These are phyloP conservation scores for Salvia splendens DNA, from an alignment of 257 asterid species.

Conservation along the genomic window DNA sequence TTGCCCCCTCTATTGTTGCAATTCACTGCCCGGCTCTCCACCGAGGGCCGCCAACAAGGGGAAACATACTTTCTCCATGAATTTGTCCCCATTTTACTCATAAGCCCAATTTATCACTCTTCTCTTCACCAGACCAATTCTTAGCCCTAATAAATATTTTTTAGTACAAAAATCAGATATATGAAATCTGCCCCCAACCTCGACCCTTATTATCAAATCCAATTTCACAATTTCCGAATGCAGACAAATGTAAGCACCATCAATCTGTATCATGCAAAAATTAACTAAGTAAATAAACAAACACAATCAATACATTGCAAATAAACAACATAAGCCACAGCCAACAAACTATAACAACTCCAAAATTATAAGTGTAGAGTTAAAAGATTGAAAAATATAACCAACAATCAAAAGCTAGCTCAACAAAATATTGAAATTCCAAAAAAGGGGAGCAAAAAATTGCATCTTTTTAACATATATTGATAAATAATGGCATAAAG, in stretches of 20 bases:
- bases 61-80: slow-evolving; percentile 60
- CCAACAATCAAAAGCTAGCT: slow-evolving; percentile 35
- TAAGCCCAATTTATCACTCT: slow-evolving; percentile 33
- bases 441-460: background rate
- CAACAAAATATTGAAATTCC: slow-evolving; percentile 19
- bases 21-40: slow-evolving; percentile 42
- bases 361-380: background rate
- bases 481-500: slow-evolving; percentile 32
- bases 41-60: slow-evolving; percentile 73
- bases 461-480: slow-evolving; percentile 11
- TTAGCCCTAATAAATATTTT: slow-evolving; percentile 14
- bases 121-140: slow-evolving; percentile 25
- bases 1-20: slow-evolving; percentile 52
- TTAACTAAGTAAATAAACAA: background rate
- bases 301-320: slow-evolving; percentile 10
- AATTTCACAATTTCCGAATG: slow-evolving; percentile 39
- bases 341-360: slow-evolving; percentile 3
- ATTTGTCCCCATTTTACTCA: slow-evolving; percentile 55
- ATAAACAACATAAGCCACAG: slow-evolving; percentile 5
- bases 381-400: slow-evolving; percentile 24
- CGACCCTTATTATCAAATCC: slow-evolving; percentile 39
- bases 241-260: slow-evolving; percentile 40
- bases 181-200: slow-evolving; percentile 10
- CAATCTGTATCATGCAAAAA: slow-evolving; percentile 43
- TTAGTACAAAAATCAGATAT: background rate